These are phyloP conservation scores for Haplosporangium gracile DNA, from an alignment of 192 early-diverging fungal species.

Conservation along the genomic window DNA sequence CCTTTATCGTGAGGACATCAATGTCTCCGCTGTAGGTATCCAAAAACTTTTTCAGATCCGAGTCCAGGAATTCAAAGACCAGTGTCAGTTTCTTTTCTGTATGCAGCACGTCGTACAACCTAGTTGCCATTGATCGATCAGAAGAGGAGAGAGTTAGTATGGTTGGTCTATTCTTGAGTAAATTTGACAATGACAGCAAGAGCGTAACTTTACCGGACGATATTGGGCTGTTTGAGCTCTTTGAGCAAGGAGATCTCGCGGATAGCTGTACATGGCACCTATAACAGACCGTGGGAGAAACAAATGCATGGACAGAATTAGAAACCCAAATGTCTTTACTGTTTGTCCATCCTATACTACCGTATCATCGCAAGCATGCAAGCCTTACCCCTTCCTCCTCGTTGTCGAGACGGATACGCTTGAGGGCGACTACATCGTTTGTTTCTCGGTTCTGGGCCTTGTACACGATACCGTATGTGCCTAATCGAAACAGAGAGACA, in stretches of 20 bases:
- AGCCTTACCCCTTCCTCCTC: conserved; percentile 91
- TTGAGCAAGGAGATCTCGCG: conserved; percentile 90
- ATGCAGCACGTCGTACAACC: conserved; percentile 96
- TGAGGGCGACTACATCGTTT: conserved; percentile 97
- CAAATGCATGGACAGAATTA: neutral
- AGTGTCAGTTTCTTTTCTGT: conserved; percentile 98
- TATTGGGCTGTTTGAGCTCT: conserved; percentile 87
- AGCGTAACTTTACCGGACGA: conserved; percentile 73
- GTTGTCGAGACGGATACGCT: conserved; percentile 92
- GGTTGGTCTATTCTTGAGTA: neutral
- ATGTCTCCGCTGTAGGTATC: conserved; percentile 89
- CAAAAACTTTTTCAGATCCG: conserved; percentile 99
- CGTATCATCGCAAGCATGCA: conserved; percentile 63
- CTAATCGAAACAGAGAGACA: conserved; percentile 33
- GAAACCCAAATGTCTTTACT: neutral
- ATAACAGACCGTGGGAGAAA: conserved; percentile 4
- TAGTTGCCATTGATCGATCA: conserved; percentile 26
- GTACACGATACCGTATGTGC: conserved; percentile 99
- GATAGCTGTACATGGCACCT: conserved; percentile 89
- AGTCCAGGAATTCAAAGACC: conserved; percentile 99
- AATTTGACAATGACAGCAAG: neutral
- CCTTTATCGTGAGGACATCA: conserved; percentile 87
- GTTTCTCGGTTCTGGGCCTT: conserved; percentile 97
- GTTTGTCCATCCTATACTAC: neutral
- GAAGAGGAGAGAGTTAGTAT: neutral